A percentile compares a stretch with the other conserved stretches of the same genome.
Conservation (phyloP, 73 alveolate species). For the Paramecium tetraurelia region DNA sequence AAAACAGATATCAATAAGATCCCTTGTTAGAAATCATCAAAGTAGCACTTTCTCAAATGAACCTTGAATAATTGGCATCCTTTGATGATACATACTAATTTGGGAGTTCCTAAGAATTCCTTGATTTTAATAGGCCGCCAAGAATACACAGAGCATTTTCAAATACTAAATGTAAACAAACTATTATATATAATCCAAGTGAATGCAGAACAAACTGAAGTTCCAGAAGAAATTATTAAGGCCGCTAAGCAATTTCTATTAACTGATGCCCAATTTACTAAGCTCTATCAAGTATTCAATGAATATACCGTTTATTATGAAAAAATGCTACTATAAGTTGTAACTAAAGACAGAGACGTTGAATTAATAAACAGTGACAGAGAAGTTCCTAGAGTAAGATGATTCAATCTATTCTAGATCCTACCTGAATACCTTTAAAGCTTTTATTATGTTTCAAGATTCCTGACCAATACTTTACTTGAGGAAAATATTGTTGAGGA, state of each 20-base stretch:
- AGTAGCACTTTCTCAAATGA: not conserved
- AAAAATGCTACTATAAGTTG: not conserved
- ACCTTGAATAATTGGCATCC: not conserved
- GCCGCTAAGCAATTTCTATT: not conserved
- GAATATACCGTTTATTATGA: not conserved
- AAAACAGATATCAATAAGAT: not conserved
- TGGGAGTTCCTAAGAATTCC: not conserved
- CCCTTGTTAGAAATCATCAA: conserved; percentile 3
- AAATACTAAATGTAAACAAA: not conserved
- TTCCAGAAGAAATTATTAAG: conserved; percentile 36
- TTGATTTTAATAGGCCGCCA: conserved; percentile 5
- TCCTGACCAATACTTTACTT: not conserved
- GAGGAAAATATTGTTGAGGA: not conserved
- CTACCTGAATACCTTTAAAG: conserved; percentile 6
- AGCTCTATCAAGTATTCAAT: not conserved
- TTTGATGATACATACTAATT: not conserved
- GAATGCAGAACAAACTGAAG: not conserved
- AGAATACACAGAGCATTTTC: conserved; percentile 10
- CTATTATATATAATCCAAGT: not conserved
- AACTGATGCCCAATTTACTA: not conserved
- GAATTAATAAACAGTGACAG: not conserved
- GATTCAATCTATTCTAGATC: not conserved
- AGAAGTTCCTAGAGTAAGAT: not conserved
- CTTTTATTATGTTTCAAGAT: not conserved
- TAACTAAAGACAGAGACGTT: not conserved